Evolutionary conservation across 116 monocot species (phyloP).

Genomic region (Phalaenopsis hybrid): DNA sequence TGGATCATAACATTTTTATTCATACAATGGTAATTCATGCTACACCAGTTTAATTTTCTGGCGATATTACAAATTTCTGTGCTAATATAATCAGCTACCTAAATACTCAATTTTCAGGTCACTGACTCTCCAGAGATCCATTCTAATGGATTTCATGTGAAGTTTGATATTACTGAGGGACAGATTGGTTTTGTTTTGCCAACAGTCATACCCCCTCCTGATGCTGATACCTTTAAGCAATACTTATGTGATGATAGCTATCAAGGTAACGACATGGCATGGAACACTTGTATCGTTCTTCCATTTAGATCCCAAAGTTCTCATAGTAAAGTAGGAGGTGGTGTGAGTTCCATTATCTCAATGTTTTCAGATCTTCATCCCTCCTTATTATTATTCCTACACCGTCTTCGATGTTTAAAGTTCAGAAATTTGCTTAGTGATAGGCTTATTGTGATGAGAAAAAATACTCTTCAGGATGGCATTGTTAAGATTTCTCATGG

Average conservation of each 20-base stretch:
- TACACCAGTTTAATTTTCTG: background rate
- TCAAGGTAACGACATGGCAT: conserved; percentile 22
- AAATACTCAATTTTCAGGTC: conserved; percentile 38
- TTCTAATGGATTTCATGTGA: conserved; percentile 98
- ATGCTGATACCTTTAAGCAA: conserved; percentile 28
- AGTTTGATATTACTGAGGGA: conserved; percentile 90
- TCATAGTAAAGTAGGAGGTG: conserved; percentile 31
- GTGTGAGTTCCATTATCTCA: conserved; percentile 49
- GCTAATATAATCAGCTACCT: background rate
- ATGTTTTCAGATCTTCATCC: conserved; percentile 98
- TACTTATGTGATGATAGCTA: conserved; percentile 40
- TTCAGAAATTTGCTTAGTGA: conserved; percentile 66
- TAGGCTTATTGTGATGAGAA: conserved; percentile 61
- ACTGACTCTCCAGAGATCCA: conserved; percentile 99
- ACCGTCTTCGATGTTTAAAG: conserved; percentile 72
- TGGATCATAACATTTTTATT: background rate
- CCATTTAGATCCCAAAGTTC: conserved; percentile 67
- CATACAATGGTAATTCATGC: background rate
- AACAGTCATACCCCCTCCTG: conserved; percentile 62
- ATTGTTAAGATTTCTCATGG: conserved; percentile 82
- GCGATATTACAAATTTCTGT: background rate
- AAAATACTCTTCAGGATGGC: conserved; percentile 56
- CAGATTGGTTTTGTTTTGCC: conserved; percentile 98
- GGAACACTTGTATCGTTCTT: conserved; percentile 87
- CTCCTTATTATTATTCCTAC: conserved; percentile 84